Conservation (phyloP, 768 basidiomycete genomes). For the Kwoniella botswanensis region DNA sequence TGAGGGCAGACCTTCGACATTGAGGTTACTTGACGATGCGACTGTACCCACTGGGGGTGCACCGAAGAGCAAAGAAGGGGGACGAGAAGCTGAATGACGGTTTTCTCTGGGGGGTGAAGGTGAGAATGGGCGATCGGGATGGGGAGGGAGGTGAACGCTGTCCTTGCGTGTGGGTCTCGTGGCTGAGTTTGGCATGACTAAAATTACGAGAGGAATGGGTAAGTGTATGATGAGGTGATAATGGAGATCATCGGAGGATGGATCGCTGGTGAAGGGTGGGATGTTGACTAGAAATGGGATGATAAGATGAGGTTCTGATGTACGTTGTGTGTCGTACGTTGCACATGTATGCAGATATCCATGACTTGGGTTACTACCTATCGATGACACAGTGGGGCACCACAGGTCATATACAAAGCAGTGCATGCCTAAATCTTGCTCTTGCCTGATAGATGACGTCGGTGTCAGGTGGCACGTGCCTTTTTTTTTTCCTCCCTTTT, state of each 20-base stretch:
- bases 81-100: slow-evolving; percentile 41
- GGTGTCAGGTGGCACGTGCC: slow-evolving; percentile 7
- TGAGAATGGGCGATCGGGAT: slow-evolving; percentile 42
- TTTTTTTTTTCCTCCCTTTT: background rate
- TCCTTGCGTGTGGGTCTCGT: background rate
- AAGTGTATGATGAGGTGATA: slow-evolving; percentile 1
- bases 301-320: no score
- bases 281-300: background rate
- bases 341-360: no score
- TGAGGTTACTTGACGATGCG: slow-evolving; percentile 25
- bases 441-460: background rate
- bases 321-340: no score
- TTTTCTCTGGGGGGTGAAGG: slow-evolving; percentile 50
- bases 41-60: slow-evolving; percentile 28
- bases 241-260: background rate
- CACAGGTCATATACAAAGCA: background rate
- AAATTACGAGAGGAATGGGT: slow-evolving; percentile 34
- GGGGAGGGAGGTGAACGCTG: background rate
- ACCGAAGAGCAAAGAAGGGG: slow-evolving; percentile 44
- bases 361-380: no score
- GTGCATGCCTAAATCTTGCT: background rate
- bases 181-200: slow-evolving; percentile 13
- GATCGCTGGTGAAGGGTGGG: background rate
- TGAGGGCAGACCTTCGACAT: slow-evolving; percentile 30
- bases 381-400: no score